Conservation (phyloP, 2,329 filamentous ascomycete species). For the Daldinia sp. region DNA sequence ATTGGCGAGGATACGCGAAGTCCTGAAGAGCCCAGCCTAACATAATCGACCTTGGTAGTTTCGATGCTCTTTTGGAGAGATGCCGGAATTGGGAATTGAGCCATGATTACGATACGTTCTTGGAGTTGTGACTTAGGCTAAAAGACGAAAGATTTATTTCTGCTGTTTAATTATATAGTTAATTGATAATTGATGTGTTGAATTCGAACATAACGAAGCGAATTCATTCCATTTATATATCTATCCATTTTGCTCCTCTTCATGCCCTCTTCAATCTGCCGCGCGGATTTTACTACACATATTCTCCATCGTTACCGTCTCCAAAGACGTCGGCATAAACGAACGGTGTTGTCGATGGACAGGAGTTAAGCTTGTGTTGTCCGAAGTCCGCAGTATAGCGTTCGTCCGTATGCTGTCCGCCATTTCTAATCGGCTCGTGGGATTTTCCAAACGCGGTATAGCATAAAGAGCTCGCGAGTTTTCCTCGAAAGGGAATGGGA, state of each 20-base stretch:
- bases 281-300: no score
- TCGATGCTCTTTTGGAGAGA: slow-evolving; percentile 37
- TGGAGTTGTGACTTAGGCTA: not conserved
- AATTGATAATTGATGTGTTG: not conserved
- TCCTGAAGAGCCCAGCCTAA: slow-evolving; percentile 41
- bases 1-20: slow-evolving; percentile 34
- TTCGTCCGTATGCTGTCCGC: no score
- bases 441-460: slow-evolving; percentile 29
- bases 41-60: slow-evolving; percentile 60
- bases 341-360: not conserved
- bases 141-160: not conserved
- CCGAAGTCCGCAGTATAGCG: slow-evolving; percentile 20
- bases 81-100: slow-evolving; percentile 27
- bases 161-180: not conserved
- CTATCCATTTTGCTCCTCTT: not conserved
- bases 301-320: not conserved
- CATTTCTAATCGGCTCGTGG: slow-evolving; percentile 25
- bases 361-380: slow-evolving; percentile 22
- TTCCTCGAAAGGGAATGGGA: slow-evolving; percentile 26
- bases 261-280: not conserved
- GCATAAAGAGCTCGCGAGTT: slow-evolving; percentile 25
- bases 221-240: not conserved
- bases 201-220: not conserved
- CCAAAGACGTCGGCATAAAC: not conserved
- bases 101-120: slow-evolving; percentile 16